These are phyloP conservation scores for Inonotus obliquus DNA, from an alignment of 1,284 basidiomycete genomes.

Conservation along the genomic window DNA sequence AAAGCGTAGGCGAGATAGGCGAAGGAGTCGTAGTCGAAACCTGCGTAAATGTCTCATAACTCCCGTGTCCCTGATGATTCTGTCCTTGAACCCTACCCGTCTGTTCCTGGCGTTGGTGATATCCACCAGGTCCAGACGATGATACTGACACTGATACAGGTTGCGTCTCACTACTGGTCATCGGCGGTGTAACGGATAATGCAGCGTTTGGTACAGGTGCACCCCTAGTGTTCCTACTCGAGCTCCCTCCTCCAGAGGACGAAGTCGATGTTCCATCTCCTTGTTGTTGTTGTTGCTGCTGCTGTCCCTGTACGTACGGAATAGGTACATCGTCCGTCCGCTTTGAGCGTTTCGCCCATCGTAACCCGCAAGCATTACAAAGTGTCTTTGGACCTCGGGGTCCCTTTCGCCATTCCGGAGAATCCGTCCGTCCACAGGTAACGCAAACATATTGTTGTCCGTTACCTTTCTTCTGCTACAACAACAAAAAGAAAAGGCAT, in stretches of 20 bases:
- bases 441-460: conserved; percentile 62
- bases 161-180: too few relatives aligned
- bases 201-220: conserved; percentile 11
- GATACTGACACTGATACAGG: too few relatives aligned
- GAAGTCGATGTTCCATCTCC: too few relatives aligned
- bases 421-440: conserved; percentile 76
- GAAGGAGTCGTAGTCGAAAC: background rate
- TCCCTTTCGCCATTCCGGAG: conserved; percentile 83
- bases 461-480: conserved; percentile 47
- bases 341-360: conserved; percentile 73
- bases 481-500: conserved; percentile 1
- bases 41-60: too few relatives aligned
- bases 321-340: conserved; percentile 32
- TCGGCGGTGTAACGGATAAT: conserved; percentile 14
- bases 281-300: background rate
- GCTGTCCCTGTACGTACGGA: background rate
- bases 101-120: background rate
- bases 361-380: conserved; percentile 82
- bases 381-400: conserved; percentile 81
- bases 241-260: background rate
- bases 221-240: background rate
- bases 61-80: background rate
- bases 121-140: too few relatives aligned
- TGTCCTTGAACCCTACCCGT: too few relatives aligned
- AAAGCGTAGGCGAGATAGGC: background rate